Conservation (phyloP, 1,139 yeast genomes). For the Debaryomyces singareniensis region DNA sequence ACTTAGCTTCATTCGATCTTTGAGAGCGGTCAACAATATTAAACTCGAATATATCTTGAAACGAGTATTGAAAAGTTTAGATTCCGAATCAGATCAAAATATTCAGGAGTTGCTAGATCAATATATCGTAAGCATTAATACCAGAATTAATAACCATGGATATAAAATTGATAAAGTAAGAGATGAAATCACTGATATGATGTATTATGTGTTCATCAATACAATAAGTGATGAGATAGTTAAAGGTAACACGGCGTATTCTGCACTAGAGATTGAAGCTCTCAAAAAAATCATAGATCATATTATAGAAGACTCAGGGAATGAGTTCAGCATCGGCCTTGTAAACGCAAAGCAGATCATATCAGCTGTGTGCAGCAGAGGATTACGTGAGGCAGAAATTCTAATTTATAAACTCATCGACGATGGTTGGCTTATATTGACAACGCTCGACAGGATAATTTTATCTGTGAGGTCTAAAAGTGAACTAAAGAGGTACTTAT, state of each 20-base stretch:
- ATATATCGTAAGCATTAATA: constrained; percentile 33
- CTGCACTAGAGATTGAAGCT: constrained; percentile 43
- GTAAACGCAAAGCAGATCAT: constrained; percentile 24
- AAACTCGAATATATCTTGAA: constrained; percentile 11
- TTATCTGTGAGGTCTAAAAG: constrained; percentile 37
- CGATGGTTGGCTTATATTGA: constrained; percentile 47
- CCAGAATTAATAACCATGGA: constrained; percentile 31
- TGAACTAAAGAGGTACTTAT: constrained; percentile 42
- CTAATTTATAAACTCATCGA: constrained; percentile 37
- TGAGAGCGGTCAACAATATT: constrained; percentile 14
- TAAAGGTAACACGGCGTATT: constrained; percentile 34
- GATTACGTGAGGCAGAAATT: constrained; percentile 25
- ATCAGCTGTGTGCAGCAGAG: constrained; percentile 16
- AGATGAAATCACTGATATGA: constrained; percentile 29
- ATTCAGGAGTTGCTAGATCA: constrained; percentile 11
- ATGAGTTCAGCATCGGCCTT: constrained; percentile 21
- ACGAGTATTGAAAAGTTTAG: constrained; percentile 7
- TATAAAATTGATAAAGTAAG: constrained; percentile 37
- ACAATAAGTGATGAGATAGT: constrained; percentile 33
- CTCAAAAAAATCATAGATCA: constrained; percentile 45
- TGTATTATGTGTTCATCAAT: constrained; percentile 38
- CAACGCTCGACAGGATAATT: constrained; percentile 22
- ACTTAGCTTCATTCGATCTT: constrained; percentile 39
- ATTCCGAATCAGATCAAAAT: constrained; percentile 3
- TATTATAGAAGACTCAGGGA: constrained; percentile 25